phyloP scores from a whole-genome alignment of 2,329 filamentous ascomycete genomes.

The Chaetomium strumarium region DNA sequence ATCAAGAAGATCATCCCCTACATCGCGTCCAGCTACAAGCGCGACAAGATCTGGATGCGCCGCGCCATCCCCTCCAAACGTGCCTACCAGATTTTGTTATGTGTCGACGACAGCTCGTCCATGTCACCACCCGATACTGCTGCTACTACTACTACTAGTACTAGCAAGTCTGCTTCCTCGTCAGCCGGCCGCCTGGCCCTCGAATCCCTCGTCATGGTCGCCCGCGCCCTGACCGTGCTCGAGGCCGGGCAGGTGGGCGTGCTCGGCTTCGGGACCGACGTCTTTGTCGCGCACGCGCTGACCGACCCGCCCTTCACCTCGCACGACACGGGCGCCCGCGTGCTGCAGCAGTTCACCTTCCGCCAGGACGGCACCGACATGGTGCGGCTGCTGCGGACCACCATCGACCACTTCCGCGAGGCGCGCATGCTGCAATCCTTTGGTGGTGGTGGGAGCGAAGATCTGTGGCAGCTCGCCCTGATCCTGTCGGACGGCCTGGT shows the following conservation, averaged over 20 bases:
- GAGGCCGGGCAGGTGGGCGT: constrained; percentile 93
- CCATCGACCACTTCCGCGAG: constrained; percentile 73
- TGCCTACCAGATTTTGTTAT: constrained; percentile 93
- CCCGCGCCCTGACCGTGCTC: constrained; percentile 80
- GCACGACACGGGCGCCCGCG: constrained; percentile 70
- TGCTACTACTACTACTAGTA: no score
- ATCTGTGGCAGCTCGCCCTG: constrained; percentile 92
- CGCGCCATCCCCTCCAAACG: constrained; percentile 86
- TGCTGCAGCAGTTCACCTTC: constrained; percentile 81
- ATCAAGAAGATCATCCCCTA: constrained; percentile 99
- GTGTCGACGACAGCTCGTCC: constrained; percentile 89
- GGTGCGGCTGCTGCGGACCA: constrained; percentile 66
- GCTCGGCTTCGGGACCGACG: constrained; percentile 78
- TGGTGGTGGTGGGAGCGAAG: constrained; percentile 44
- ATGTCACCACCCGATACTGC: constrained; percentile 72
- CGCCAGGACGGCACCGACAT: constrained; percentile 83
- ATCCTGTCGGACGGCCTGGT: constrained; percentile 93
- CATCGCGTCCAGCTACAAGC: constrained; percentile 96
- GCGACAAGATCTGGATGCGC: constrained; percentile 99
- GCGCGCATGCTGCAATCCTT: constrained; percentile 51
- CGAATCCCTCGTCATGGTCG: constrained; percentile 88
- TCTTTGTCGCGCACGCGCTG: constrained; percentile 82
- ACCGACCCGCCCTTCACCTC: constrained; percentile 73
- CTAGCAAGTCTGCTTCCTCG: no score
- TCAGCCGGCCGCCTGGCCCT: constrained; percentile 71